Percentiles rank a stretch among this genome's conserved stretches.
These are phyloP conservation scores for Thelonectria discophora DNA, from an alignment of 2,329 filamentous ascomycete species.

Conservation along the genomic window DNA sequence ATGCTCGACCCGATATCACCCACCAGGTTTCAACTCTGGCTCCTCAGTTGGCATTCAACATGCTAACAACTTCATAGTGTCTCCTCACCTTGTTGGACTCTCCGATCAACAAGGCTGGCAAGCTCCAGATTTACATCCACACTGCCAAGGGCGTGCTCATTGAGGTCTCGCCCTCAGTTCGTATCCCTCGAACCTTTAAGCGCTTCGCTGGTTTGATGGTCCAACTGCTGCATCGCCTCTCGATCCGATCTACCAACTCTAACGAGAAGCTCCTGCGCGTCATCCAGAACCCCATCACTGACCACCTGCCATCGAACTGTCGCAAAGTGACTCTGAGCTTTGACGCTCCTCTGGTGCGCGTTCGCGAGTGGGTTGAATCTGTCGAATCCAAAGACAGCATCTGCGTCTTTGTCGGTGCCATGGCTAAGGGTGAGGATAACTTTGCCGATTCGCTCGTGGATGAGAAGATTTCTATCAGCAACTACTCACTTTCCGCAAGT, in stretches of 20 bases:
- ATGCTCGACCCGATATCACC: constrained; percentile 96
- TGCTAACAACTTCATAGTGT: constrained; percentile 71
- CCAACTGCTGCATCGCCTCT: constrained; percentile 92
- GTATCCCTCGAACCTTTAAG: constrained; percentile 98
- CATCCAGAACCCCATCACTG: constrained; percentile 97
- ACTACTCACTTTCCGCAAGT: constrained; percentile 95
- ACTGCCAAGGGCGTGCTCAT: constrained; percentile 97
- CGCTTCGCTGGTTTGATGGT: constrained; percentile 99
- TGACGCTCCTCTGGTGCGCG: constrained; percentile 86
- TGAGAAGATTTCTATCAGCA: constrained; percentile 98
- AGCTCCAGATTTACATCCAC: constrained; percentile 97
- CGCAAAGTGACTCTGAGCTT: constrained; percentile 97
- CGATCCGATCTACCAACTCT: constrained; percentile 94
- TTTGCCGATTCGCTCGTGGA: constrained; percentile 96
- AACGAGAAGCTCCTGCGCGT: constrained; percentile 98
- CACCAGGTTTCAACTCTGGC: constrained; percentile 77
- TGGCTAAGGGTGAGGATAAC: constrained; percentile 96
- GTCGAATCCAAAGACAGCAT: constrained; percentile 88
- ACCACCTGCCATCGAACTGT: constrained; percentile 96
- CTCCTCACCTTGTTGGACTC: constrained; percentile 96
- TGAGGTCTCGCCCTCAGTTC: constrained; percentile 96
- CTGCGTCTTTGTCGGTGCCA: constrained; percentile 96
- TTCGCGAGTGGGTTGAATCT: constrained; percentile 86
- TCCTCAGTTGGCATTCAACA: constrained; percentile 54
- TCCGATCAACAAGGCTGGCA: constrained; percentile 97